Percentiles rank a stretch among this genome's conserved stretches.
These are phyloP conservation scores for Pouteria campechiana DNA, from an alignment of 179 eudicot genomes.

Conservation along the genomic window DNA sequence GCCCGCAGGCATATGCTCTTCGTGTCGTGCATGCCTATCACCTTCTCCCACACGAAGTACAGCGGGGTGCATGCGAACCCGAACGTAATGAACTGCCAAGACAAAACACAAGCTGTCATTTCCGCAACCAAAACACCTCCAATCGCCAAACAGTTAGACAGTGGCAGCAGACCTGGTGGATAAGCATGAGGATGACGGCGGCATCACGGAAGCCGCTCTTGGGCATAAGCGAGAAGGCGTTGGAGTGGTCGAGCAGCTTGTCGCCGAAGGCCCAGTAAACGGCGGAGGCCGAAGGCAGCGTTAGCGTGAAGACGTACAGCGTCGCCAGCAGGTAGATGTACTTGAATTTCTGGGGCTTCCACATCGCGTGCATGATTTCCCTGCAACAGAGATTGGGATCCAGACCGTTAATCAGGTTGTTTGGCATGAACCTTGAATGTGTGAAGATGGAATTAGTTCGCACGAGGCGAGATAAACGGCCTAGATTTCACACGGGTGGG, in stretches of 20 bases:
- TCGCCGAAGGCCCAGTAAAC: conserved; percentile 88
- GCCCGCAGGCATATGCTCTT: conserved; percentile 75
- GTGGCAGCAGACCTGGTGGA: conserved; percentile 56
- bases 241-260: conserved; percentile 54
- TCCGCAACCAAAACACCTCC: not conserved
- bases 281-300: conserved; percentile 67
- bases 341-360: conserved; percentile 87
- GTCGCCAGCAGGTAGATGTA: conserved; percentile 68
- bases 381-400: conserved; percentile 23
- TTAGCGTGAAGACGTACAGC: conserved; percentile 61
- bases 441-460: no score
- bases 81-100: conserved; percentile 72
- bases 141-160: not conserved
- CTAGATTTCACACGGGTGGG: no score
- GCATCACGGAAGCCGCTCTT: conserved; percentile 47
- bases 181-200: conserved; percentile 80
- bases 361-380: conserved; percentile 89
- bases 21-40: conserved; percentile 82
- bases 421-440: no score
- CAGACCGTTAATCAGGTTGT: no score
- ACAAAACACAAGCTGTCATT: not conserved
- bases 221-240: conserved; percentile 75
- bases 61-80: conserved; percentile 88
- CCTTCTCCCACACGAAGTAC: conserved; percentile 95
- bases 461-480: no score